Percentiles rank a stretch among this genome's conserved stretches.
These are phyloP conservation scores for Plasmodium falciparum DNA, from an alignment of 169 alveolate genomes.

Conservation along the genomic window DNA sequence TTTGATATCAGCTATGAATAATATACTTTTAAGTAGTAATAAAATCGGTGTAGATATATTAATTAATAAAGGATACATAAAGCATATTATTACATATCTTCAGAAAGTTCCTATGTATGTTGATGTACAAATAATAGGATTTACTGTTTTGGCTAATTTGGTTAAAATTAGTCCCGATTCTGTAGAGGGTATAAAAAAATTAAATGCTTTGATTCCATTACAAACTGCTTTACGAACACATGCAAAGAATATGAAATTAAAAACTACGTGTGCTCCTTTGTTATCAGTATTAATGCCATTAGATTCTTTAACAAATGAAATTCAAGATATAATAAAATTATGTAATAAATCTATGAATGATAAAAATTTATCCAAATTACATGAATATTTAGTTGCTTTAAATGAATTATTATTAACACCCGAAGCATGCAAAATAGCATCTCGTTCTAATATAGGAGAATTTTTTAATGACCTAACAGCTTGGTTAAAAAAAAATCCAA, in stretches of 20 bases:
- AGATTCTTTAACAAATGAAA: constrained; percentile 89
- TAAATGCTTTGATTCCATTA: constrained; percentile 76
- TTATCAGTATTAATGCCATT: constrained; percentile 92
- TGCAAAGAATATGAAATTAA: constrained; percentile 87
- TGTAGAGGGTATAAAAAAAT: constrained; percentile 79
- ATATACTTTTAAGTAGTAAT: constrained; percentile 84
- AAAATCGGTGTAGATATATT: constrained; percentile 82
- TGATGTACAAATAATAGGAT: constrained; percentile 89
- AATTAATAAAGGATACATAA: constrained; percentile 84
- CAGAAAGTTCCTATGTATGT: constrained; percentile 90
- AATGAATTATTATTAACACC: constrained; percentile 83
- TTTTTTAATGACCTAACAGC: constrained; percentile 47
- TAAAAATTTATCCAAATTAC: constrained; percentile 80
- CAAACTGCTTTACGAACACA: constrained; percentile 91
- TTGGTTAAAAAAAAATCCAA: constrained; percentile 75
- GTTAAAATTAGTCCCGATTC: constrained; percentile 78
- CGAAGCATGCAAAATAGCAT: constrained; percentile 84
- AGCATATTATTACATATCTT: constrained; percentile 86
- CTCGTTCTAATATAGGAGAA: constrained; percentile 79
- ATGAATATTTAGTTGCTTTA: constrained; percentile 78
- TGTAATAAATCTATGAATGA: constrained; percentile 80
- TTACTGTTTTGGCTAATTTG: constrained; percentile 86
- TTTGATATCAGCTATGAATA: constrained; percentile 86
- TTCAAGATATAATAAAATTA: constrained; percentile 87
- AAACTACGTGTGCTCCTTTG: constrained; percentile 89